A percentile compares a stretch with the other conserved stretches of the same genome.
Evolutionary conservation across 805 yeast species (phyloP).

Genomic region (Saccharomyces kudriavzevii): DNA sequence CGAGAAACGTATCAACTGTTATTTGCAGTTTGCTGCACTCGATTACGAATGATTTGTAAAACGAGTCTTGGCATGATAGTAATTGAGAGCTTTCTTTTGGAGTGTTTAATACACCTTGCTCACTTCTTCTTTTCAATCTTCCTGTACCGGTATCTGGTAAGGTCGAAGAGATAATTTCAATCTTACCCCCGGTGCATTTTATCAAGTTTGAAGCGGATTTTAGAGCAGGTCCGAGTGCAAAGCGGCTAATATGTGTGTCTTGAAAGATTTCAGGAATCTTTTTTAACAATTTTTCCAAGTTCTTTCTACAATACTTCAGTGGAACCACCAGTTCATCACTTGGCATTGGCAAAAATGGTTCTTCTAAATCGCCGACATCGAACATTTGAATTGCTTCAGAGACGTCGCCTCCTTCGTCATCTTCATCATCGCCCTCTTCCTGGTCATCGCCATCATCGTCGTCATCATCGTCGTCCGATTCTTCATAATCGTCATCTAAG

Average conservation of each 20-base stretch:
- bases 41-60: conserved; percentile 90
- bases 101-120: conserved; percentile 52
- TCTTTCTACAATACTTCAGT: conserved; percentile 57
- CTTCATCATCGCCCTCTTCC: not conserved
- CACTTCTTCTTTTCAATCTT: conserved; percentile 71
- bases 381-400: conserved; percentile 61
- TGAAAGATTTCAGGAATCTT: conserved; percentile 67
- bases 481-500: conserved; percentile 37
- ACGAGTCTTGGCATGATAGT: conserved; percentile 67
- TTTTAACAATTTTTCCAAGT: conserved; percentile 66
- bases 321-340: conserved; percentile 66
- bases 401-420: not conserved
- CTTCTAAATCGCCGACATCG: conserved; percentile 87
- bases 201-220: conserved; percentile 77
- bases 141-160: conserved; percentile 84
- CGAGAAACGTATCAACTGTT: conserved; percentile 84
- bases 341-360: conserved; percentile 87
- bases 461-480: conserved; percentile 54
- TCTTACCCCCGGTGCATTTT: conserved; percentile 79
- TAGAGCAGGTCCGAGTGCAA: conserved; percentile 88
- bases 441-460: conserved; percentile 79
- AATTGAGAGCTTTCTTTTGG: conserved; percentile 73
- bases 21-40: conserved; percentile 90
- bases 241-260: conserved; percentile 46
- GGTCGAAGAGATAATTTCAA: conserved; percentile 68